Base-by-base conservation (phyloP, 495 filamentous ascomycete species). In the Aspergillus campestris region DNA sequence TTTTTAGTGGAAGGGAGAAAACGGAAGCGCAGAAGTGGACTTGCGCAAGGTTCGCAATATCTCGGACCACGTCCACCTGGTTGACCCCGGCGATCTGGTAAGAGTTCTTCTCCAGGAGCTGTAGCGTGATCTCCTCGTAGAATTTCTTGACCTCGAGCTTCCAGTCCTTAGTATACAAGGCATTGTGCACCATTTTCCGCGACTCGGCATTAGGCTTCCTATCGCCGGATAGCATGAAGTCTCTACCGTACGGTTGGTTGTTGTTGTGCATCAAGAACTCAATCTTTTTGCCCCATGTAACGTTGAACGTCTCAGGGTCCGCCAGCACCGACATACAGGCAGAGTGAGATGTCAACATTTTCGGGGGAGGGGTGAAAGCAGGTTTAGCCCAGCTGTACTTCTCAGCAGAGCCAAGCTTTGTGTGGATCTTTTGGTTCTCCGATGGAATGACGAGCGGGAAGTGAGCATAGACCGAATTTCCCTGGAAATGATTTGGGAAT, bases 1-100 rank as follows among this genome's bases (percentile, higher is more conserved):
- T 80, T 47, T 79, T 81, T 31, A 86, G 47, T 2, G 84, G 79
- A 7, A 87, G 61, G 36, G 73, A 78, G 60, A 82, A 84, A 28
- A 87, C 54, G 36, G 74, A 75, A 7, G 80, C 67, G 48, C 71
- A 72, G 56, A 83, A 78, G 44, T 81, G 75, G 38, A 77, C 69
- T 38, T 79, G 72, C 2, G 72, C 74, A 7, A 83, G 54, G 46
- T 83, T 84, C 44, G 76, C 75, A 36, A 86, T 58, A 55, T 84
- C 77, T 34, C 73, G 73, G 31, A 81, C 73, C 43, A 88, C 78
- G 41, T 81, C 80, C 39, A 79, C 71, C 47, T 86, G 81, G 36
- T 75, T 75, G 38, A 69, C 56, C 3, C 65, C 65, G 5, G 70
- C 75, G n/a, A 83, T 57, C 34, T 68, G 60, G 51, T 72, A 73